Evolutionary conservation across 1,284 basidiomycete species (phyloP), one percentile per base, ranked within the genome.

Genomic region (Coniferiporia weirii): DNA sequence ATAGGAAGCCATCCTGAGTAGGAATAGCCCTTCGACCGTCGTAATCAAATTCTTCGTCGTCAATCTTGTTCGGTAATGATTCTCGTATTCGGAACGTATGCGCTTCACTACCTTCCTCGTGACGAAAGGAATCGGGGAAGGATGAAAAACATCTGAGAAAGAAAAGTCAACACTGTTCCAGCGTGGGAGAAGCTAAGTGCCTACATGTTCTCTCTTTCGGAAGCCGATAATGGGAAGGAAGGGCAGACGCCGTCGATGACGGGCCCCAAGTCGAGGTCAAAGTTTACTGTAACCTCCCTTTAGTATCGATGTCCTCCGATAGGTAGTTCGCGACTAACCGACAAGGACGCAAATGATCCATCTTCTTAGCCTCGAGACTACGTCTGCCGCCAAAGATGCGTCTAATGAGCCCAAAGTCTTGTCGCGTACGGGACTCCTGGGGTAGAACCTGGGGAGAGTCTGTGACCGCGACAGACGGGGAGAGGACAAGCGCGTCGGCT

Each of bases 41-140:
- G 44, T n/a, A 46, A 19, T 46, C 44, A 66, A 35, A 67, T 61
- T n/a, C 55, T 44, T 27, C 48, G 67, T 61, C 43, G 71, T 63
- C 38, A 67, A 56, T 20, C 64, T 56, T 17, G 69, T 56, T 51
- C 73, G 70, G 61, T 59, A 51, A 22, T 60, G 55, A 7, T 63
- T 79, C 78, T 57, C 85, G 80, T 56, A 90, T 79, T 49, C 87
- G 80, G 70, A 91, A 91, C 0, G 88, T 91, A 68, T 91, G 87
- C 1, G 77, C 78, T 67, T 87, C 81, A 1, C 82, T 82, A 8
- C 89, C 83, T 72, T 93, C 79, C 52, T 89, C 85, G 61, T 91
- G 91, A 56, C 91, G 84, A 0, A 85, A 75, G 0, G 93, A 95
- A 68, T 98, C 95, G 0, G 96, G 96, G 68, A 99, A 95, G 0